Conservation (phyloP, 306 rosid genomes). For the Cicer cuneatum region DNA sequence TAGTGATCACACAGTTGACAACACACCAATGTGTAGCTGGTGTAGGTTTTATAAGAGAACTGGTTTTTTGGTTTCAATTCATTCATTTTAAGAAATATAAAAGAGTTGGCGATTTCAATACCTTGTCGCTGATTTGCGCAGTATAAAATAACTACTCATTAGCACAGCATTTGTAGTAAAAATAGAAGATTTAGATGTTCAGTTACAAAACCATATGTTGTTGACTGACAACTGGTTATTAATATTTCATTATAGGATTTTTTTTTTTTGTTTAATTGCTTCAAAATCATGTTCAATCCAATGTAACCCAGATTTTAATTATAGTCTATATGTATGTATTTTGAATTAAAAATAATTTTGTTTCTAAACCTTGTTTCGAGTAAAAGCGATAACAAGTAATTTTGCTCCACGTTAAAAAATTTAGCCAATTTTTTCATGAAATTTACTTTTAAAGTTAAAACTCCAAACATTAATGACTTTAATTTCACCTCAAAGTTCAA, state of each 20-base stretch:
- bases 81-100: neutral
- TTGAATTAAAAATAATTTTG: neutral
- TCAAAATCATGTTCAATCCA: neutral
- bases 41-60: conserved; percentile 21
- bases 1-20: too few species aligned
- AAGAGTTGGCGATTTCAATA: neutral
- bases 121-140: neutral
- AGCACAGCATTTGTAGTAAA: neutral
- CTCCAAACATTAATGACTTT: neutral
- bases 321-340: neutral
- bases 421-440: neutral
- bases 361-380: neutral
- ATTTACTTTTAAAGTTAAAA: neutral
- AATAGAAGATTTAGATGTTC: neutral
- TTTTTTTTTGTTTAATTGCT: neutral
- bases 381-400: neutral
- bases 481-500: neutral
- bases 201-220: conserved; percentile 2
- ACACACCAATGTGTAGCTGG: neutral
- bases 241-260: neutral
- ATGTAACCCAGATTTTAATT: neutral
- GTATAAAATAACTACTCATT: neutral
- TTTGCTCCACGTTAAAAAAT: neutral
- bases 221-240: conserved; percentile 17
- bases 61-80: conserved; percentile 6